phyloP scores from a whole-genome alignment of 2,329 filamentous ascomycete species.

The Aspergillus sp. region DNA sequence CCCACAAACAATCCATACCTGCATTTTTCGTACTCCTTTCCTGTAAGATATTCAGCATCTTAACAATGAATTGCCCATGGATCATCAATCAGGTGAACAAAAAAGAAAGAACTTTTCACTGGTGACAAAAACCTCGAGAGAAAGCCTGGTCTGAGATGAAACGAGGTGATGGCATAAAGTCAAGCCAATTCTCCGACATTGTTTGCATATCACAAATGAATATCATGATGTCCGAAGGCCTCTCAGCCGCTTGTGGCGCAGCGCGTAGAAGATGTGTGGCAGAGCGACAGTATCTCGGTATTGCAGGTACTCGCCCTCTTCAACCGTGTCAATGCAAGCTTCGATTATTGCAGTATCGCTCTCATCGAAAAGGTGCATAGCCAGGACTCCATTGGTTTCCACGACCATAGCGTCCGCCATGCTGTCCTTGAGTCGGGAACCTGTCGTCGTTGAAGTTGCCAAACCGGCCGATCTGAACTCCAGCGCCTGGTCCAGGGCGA shows the following conservation, averaged over 20 bases:
- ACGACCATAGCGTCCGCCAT: slow-evolving; percentile 34
- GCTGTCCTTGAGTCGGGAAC: slow-evolving; percentile 39
- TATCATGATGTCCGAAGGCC: too few relatives aligned
- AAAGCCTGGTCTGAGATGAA: neutral
- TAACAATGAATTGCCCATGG: slow-evolving; percentile 15
- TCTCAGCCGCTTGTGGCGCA: too few relatives aligned
- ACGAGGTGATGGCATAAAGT: neutral
- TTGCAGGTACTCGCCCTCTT: too few relatives aligned
- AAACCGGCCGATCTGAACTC: slow-evolving; percentile 61
- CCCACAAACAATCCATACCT: slow-evolving; percentile 16
- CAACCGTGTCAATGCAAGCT: too few relatives aligned
- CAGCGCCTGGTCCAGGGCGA: slow-evolving; percentile 79
- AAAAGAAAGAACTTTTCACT: neutral
- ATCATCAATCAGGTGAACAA: neutral
- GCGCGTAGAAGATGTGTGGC: too few relatives aligned
- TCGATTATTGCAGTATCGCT: neutral
- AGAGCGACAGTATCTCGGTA: too few relatives aligned
- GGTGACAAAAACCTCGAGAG: neutral
- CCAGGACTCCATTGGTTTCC: slow-evolving; percentile 37
- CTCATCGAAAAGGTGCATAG: slow-evolving; percentile 40
- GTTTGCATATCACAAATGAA: neutral
- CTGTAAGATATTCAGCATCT: slow-evolving; percentile 19
- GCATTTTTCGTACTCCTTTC: slow-evolving; percentile 14
- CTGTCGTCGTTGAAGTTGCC: slow-evolving; percentile 51
- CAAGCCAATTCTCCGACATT: neutral